Evolutionary conservation across 495 filamentous ascomycete species (phyloP).

Genomic region (Neurospora pannonica): DNA sequence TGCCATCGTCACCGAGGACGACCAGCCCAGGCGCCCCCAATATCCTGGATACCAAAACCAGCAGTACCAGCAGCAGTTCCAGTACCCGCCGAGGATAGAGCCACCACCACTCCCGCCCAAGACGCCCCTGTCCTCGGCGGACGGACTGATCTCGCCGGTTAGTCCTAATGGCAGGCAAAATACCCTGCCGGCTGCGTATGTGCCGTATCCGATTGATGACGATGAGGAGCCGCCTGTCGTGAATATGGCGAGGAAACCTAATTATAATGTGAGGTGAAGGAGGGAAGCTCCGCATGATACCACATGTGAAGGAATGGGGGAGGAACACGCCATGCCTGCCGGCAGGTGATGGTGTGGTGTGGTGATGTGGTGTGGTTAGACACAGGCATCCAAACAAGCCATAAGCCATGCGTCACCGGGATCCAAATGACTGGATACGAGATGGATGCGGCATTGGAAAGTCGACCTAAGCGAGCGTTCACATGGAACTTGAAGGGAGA

Average conservation of each 20-base stretch:
- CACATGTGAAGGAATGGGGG: background rate
- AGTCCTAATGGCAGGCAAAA: conserved; percentile 7
- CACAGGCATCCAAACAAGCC: background rate
- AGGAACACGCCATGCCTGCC: background rate
- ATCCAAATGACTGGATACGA: background rate
- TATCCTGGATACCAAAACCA: conserved; percentile 28
- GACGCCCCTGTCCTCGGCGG: conserved; percentile 52
- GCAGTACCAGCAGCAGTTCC: conserved; percentile 28
- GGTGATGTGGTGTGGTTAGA: background rate
- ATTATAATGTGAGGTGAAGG: conserved; percentile 49
- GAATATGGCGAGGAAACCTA: conserved; percentile 78
- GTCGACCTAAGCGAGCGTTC: background rate
- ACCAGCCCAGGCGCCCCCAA: conserved; percentile 34
- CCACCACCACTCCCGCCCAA: conserved; percentile 80
- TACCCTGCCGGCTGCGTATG: conserved; percentile 12
- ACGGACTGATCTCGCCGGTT: background rate
- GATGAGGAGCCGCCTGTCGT: conserved; percentile 74
- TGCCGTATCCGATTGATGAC: conserved; percentile 72
- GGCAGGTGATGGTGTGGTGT: background rate
- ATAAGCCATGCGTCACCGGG: background rate
- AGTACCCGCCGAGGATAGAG: conserved; percentile 40
- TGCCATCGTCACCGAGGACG: conserved; percentile 47
- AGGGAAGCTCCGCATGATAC: background rate
- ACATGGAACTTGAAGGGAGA: background rate
- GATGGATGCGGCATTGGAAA: background rate